These are phyloP conservation scores for Rheum nobile DNA, from an alignment of 148 eudicot species.

Conservation along the genomic window DNA sequence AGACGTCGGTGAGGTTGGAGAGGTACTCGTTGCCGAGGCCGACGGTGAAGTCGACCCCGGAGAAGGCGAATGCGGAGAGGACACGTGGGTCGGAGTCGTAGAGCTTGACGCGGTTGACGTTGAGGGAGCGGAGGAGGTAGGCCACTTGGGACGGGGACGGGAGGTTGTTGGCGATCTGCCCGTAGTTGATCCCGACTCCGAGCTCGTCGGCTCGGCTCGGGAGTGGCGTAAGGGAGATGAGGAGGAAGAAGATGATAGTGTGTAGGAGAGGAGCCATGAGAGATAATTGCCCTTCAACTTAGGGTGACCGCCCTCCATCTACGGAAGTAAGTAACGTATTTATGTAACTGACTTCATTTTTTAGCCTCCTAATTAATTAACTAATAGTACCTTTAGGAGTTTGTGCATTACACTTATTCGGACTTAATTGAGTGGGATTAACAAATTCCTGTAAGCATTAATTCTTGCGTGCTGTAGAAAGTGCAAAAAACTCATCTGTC, in stretches of 20 bases:
- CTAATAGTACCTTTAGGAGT: no score
- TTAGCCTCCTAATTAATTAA: no score
- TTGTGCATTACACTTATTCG: background rate
- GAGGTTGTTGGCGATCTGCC: constrained; percentile 54
- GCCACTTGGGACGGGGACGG: constrained; percentile 42
- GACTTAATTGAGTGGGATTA: background rate
- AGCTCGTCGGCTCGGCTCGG: constrained; percentile 4
- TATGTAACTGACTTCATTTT: no score
- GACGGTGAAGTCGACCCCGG: constrained; percentile 25
- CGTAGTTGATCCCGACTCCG: constrained; percentile 61
- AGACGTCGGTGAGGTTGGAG: constrained; percentile 13
- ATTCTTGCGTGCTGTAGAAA: background rate
- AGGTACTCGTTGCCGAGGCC: constrained; percentile 28
- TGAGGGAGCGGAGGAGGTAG: constrained; percentile 15
- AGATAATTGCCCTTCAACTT: background rate
- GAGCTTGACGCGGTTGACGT: constrained; percentile 26
- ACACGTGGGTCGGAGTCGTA: constrained; percentile 35
- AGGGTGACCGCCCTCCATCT: background rate
- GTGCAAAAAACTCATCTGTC: background rate
- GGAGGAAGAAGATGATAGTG: background rate
- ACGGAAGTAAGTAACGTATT: no score
- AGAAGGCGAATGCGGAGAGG: constrained; percentile 30
- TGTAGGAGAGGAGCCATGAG: background rate
- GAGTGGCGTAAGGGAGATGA: background rate
- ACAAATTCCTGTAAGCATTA: background rate